Base-by-base conservation (phyloP, 345 rosid genomes). In the Crucihimalaya himalaica region DNA sequence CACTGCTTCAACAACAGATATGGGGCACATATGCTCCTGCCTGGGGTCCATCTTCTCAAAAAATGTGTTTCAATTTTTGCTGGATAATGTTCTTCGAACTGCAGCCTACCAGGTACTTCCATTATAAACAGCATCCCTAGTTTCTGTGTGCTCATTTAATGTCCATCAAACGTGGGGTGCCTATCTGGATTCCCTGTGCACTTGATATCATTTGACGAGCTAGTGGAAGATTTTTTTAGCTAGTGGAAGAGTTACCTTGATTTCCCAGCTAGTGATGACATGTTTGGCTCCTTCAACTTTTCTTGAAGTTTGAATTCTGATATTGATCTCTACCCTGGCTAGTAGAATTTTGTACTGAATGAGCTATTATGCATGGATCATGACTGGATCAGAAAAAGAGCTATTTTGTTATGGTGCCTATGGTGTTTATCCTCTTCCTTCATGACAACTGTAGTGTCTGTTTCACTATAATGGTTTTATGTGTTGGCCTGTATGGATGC, bases 41-140 rank as follows among this genome's bases (percentile, higher is more conserved):
- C 80, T 94, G 81, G 98, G 89, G 63, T 76, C 81, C 47, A 74
- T 91, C 73, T 94, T 89, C 83, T 81, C 84, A 5, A 84, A 87
- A 68, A 94, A 94, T 56, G 86, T 86, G 70, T 94, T 94, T 79
- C 97, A 81, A 52, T 91, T 90, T 82, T 81, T 89, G 68, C 76
- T 88, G 79, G 90, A 91, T 60, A 89, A 86, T 76, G 89, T 89
- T 86, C 88, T 94, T 31, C 85, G 82, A 77, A 89, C 90, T 65
- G 96, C 95, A 61, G 93, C 98, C 46, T 94, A 83, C 75, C 89
- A 86, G 98, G 98, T 93, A 70, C 53, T 54, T 53, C 19, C 21
- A 48, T 45, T 58, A 19, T 20, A 9, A 69, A 67, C 39, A 21
- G 29, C 50, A 21, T 51, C 29, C 14, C 34, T 20, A 47, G 29